Conservation (phyloP, 768 basidiomycete genomes). For the Trametes coccinea region DNA sequence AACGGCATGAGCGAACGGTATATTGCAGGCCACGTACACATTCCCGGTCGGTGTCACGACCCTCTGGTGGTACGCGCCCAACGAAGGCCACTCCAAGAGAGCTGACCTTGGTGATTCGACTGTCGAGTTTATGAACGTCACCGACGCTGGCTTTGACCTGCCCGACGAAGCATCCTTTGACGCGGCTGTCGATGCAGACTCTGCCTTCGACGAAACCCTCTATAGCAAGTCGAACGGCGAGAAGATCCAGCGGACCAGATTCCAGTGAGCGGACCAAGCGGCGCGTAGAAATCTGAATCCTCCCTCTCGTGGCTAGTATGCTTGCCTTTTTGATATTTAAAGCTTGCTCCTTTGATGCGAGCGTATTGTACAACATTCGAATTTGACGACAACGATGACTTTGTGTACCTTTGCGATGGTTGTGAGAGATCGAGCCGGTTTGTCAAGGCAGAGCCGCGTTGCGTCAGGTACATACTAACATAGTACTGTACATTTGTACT, state of each 20-base stretch:
- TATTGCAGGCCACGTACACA: conserved; percentile 58
- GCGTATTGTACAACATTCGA: too few relatives aligned
- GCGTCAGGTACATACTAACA: too few relatives aligned
- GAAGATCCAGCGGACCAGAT: neutral
- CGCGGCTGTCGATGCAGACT: neutral
- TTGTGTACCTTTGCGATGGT: too few relatives aligned
- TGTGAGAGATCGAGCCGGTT: too few relatives aligned
- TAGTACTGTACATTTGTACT: too few relatives aligned
- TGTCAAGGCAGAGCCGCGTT: too few relatives aligned
- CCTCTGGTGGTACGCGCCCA: conserved; percentile 48
- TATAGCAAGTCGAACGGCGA: conserved; percentile 12
- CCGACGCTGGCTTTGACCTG: neutral
- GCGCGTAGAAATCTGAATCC: too few relatives aligned
- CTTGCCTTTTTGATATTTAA: too few relatives aligned
- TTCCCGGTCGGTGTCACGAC: conserved; percentile 78
- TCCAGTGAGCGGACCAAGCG: neutral
- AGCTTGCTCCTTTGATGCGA: too few relatives aligned
- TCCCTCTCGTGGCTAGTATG: neutral
- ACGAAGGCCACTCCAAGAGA: conserved; percentile 13
- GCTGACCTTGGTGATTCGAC: neutral
- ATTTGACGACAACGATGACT: too few relatives aligned
- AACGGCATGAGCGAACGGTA: neutral
- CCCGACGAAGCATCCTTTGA: neutral
- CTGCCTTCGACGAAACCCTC: neutral
- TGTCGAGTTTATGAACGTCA: conserved; percentile 4